These are phyloP conservation scores for Fusarium burgessii DNA, from an alignment of 2,329 filamentous ascomycete genomes.

Conservation along the genomic window DNA sequence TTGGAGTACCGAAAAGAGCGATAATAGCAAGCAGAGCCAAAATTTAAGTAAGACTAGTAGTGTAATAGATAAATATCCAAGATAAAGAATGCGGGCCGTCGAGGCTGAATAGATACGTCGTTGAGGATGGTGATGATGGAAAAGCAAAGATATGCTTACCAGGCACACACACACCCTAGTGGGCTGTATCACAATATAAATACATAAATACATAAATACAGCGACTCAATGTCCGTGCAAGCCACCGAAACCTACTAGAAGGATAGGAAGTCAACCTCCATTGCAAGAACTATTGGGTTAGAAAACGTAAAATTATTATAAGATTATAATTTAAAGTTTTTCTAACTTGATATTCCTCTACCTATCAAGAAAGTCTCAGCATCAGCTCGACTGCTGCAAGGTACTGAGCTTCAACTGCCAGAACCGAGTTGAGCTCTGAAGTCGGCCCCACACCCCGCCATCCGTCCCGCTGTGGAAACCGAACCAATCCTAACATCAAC, in stretches of 20 bases:
- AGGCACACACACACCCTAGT: background rate
- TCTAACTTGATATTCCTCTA: too few relatives aligned
- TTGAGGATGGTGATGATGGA: conserved; percentile 1
- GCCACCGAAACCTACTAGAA: background rate
- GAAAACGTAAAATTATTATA: too few relatives aligned
- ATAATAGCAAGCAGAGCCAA: too few relatives aligned
- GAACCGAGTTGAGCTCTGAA: background rate
- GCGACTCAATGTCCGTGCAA: too few relatives aligned
- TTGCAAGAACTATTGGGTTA: too few relatives aligned
- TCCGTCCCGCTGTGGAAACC: conserved; percentile 21
- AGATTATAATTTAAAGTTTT: too few relatives aligned
- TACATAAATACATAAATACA: background rate
- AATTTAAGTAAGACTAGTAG: background rate
- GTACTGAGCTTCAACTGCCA: background rate
- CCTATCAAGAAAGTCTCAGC: too few relatives aligned
- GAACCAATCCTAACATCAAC: conserved; percentile 22
- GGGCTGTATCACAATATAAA: background rate
- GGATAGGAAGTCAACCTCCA: too few relatives aligned
- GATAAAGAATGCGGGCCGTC: background rate
- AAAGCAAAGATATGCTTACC: conserved; percentile 2
- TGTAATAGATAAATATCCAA: background rate
- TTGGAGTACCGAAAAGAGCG: background rate
- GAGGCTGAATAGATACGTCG: background rate
- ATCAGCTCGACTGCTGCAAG: background rate
- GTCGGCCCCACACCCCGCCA: conserved; percentile 34